A percentile compares a stretch with the other conserved stretches of the same genome.
phyloP scores from a whole-genome alignment of 2,329 filamentous ascomycete species.

The Fusarium anthophilum region DNA sequence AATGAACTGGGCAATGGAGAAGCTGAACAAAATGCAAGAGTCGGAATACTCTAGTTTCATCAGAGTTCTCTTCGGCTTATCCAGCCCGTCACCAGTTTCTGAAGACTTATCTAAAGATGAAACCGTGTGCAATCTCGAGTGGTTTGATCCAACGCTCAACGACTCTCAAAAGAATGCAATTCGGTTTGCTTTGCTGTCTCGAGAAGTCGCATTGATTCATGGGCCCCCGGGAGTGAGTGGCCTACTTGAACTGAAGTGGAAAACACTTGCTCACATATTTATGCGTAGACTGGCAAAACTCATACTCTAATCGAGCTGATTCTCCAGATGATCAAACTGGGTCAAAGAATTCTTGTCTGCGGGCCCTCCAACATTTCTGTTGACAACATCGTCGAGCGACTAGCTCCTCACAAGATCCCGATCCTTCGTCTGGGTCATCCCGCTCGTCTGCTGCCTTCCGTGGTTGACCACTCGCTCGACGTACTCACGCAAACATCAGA shows the following conservation, averaged over 20 bases:
- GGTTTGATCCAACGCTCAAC: conserved; percentile 70
- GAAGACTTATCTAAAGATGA: conserved; percentile 54
- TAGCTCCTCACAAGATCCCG: conserved; percentile 84
- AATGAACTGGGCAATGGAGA: conserved; percentile 72
- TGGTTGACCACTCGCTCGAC: conserved; percentile 90
- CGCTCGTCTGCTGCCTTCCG: conserved; percentile 86
- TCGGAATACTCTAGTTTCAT: conserved; percentile 68
- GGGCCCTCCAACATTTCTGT: conserved; percentile 97
- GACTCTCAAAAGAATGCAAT: conserved; percentile 75
- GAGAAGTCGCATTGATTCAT: conserved; percentile 89
- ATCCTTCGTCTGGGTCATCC: conserved; percentile 94
- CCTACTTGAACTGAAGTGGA: background rate
- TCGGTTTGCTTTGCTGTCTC: conserved; percentile 83
- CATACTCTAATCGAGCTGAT: conserved; percentile 96
- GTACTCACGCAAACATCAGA: conserved; percentile 91
- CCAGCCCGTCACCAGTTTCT: conserved; percentile 60
- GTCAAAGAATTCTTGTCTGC: conserved; percentile 85
- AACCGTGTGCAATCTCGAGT: conserved; percentile 60
- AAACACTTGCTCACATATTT: background rate
- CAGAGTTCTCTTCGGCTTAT: conserved; percentile 69
- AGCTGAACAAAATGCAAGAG: conserved; percentile 66
- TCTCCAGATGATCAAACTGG: conserved; percentile 81
- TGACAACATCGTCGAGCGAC: conserved; percentile 95
- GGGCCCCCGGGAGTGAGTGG: conserved; percentile 81
- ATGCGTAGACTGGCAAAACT: conserved; percentile 83